A percentile compares a stretch with the other conserved stretches of the same genome.
phyloP scores from a whole-genome alignment of 2,329 filamentous ascomycete genomes.

The Aschersonia sp. region DNA sequence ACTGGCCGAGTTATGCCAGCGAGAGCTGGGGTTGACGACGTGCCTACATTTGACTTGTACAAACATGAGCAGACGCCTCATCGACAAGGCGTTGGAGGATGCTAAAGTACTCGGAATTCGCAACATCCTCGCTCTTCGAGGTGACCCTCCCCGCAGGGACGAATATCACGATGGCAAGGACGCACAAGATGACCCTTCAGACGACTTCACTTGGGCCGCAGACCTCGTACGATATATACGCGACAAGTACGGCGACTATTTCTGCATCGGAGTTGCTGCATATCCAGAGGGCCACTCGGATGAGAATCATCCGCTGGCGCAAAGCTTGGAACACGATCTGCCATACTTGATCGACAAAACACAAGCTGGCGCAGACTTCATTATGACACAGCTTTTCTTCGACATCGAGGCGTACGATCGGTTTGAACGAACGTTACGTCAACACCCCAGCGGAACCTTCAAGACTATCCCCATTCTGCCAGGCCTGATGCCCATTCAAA shows the following conservation, averaged over 20 bases:
- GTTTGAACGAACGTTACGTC: constrained; percentile 64
- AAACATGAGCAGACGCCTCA: constrained; percentile 78
- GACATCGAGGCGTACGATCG: constrained; percentile 68
- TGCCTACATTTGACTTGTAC: constrained; percentile 95
- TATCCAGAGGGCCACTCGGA: constrained; percentile 95
- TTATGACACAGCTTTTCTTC: constrained; percentile 98
- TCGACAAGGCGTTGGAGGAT: constrained; percentile 82
- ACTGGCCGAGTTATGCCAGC: constrained; percentile 87
- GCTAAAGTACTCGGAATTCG: constrained; percentile 82
- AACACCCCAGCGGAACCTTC: constrained; percentile 75
- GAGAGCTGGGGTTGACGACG: constrained; percentile 82
- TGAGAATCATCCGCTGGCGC: constrained; percentile 62
- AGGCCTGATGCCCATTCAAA: constrained; percentile 94
- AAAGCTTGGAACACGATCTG: constrained; percentile 64
- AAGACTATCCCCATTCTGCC: constrained; percentile 82
- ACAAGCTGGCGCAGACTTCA: constrained; percentile 83
- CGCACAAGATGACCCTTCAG: constrained; percentile 46
- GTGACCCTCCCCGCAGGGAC: constrained; percentile 77
- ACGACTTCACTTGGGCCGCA: constrained; percentile 76
- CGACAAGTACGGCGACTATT: constrained; percentile 78
- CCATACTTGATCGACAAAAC: constrained; percentile 86
- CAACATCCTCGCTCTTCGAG: constrained; percentile 84
- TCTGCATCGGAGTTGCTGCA: constrained; percentile 85
- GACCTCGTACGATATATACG: constrained; percentile 86
- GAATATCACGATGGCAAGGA: constrained; percentile 60